Evolutionary conservation across 2,329 filamentous ascomycete genomes (phyloP), one percentile per base, ranked within the genome.

Genomic region (Colletotrichum melonis): DNA sequence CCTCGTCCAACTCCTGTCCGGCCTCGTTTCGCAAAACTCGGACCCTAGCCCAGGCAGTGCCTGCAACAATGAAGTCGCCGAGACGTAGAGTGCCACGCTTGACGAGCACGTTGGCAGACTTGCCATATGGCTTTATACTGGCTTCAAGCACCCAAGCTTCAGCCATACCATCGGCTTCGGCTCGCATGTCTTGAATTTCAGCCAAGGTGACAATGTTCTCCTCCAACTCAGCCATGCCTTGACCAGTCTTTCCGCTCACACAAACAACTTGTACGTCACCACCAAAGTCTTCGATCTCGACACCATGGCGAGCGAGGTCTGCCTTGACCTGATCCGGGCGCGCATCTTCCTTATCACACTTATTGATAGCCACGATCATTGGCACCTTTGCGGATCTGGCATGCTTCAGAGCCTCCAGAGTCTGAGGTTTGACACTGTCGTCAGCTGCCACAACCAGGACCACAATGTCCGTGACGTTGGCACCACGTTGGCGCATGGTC

Each of bases 351-450:
- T 97, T 98, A 84, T 99, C 97, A 64, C 98, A 90, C 84, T 99
- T 99, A 86, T 97, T 99, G 84, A 98, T 96, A 19, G 97, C 97
- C 63, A 99, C 97, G 72, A 99, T 98, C 63, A 99, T 96, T 5
- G 97, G 96, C 1, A 98, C 97, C 74, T 93, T 93, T 63, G 97
- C 94, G 35, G 90, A 88, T 69, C 92, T 93, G 8, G 97, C 96
- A 81, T 99, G 97, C 82, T 97, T 98, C 80, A 99, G 92, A 6
- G 97, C 97, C 85, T 99, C 97, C 2, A 98, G 87, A 0, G 97
- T 99, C 80, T 99, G 97, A 3, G 97, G 97, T 86, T 97, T 99
- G 77, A 99, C 96, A 80, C 95, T 97, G 81, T 99, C 97, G 80
- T 99, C 97, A 9, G 96, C 96, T 7, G 97, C 97, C 26, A 99